phyloP scores from a whole-genome alignment of 2,329 filamentous ascomycete genomes.

The Alternaria sp. region DNA sequence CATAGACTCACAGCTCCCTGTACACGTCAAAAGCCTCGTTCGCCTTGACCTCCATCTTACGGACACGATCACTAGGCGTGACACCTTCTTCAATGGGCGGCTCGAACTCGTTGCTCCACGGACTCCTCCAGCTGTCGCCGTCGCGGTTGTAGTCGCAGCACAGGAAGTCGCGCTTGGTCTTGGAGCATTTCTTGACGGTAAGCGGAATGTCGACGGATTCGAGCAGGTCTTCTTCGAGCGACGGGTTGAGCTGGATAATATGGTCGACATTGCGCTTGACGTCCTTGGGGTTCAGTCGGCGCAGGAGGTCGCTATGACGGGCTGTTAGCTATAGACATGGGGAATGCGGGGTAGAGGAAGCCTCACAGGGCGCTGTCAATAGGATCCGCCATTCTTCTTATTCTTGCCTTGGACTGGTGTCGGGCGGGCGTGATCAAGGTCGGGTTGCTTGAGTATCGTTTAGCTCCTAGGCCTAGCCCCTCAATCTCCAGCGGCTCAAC shows the following conservation, averaged over 20 bases:
- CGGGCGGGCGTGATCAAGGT: slow-evolving; percentile 28
- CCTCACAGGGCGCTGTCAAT: slow-evolving; percentile 76
- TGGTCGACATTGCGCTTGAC: slow-evolving; percentile 86
- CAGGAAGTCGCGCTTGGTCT: slow-evolving; percentile 92
- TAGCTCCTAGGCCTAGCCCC: slow-evolving; percentile 32
- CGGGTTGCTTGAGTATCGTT: slow-evolving; percentile 23
- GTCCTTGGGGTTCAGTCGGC: slow-evolving; percentile 93
- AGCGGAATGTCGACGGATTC: slow-evolving; percentile 97
- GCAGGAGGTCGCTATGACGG: slow-evolving; percentile 84
- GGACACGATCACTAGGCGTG: slow-evolving; percentile 86
- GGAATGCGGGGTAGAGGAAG: slow-evolving; percentile 1
- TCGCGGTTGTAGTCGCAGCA: slow-evolving; percentile 99
- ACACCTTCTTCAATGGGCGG: slow-evolving; percentile 85
- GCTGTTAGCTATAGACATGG: slow-evolving; percentile 21
- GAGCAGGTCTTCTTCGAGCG: slow-evolving; percentile 95
- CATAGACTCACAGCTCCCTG: slow-evolving; percentile 72
- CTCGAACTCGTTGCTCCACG: slow-evolving; percentile 99
- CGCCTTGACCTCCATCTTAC: slow-evolving; percentile 91
- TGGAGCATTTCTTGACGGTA: slow-evolving; percentile 81
- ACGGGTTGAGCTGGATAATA: slow-evolving; percentile 87
- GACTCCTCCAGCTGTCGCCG: slow-evolving; percentile 94
- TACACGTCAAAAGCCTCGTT: slow-evolving; percentile 98
- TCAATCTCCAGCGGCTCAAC: slow-evolving; percentile 27
- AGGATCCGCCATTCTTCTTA: slow-evolving; percentile 47
- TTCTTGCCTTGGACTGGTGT: slow-evolving; percentile 3